Evolutionary conservation across 805 yeast species (phyloP).

Genomic region (Wickerhamomyces sydowiorum): DNA sequence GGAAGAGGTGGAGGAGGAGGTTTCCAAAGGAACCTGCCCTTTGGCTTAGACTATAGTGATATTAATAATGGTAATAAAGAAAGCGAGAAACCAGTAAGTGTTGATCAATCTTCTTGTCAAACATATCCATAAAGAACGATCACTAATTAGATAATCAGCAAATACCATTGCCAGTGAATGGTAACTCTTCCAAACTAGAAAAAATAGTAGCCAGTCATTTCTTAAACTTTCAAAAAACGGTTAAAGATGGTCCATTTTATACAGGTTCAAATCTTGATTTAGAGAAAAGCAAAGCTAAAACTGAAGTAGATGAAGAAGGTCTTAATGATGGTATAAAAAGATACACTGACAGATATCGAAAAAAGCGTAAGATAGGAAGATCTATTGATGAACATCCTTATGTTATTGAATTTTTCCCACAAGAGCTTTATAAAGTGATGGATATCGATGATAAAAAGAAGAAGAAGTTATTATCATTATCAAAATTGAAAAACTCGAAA

Average conservation of each 20-base stretch:
- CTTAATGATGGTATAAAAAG: constrained; percentile 69
- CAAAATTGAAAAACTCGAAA: constrained; percentile 25
- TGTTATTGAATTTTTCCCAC: constrained; percentile 64
- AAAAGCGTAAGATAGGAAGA: constrained; percentile 62
- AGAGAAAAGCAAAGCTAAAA: constrained; percentile 19
- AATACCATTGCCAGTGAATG: constrained; percentile 59
- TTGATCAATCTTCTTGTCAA: too few relatives aligned
- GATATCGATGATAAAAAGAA: constrained; percentile 52
- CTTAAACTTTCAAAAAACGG: constrained; percentile 44
- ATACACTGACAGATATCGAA: constrained; percentile 74
- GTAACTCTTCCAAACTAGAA: constrained; percentile 47
- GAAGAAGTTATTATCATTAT: constrained; percentile 39
- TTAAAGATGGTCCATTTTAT: constrained; percentile 62
- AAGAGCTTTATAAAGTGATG: constrained; percentile 69
- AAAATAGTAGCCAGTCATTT: constrained; percentile 47
- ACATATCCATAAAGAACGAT: not conserved
- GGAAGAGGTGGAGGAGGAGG: constrained; percentile 38
- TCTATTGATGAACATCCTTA: constrained; percentile 79
- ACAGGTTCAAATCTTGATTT: constrained; percentile 45
- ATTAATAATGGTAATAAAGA: constrained; percentile 32
- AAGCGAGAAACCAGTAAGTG: constrained; percentile 24
- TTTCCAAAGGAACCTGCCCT: constrained; percentile 45
- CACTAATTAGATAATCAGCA: constrained; percentile 21
- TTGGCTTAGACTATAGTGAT: constrained; percentile 67
- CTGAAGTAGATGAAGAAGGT: constrained; percentile 32